Evolutionary conservation across 148 eudicot species (phyloP).

Genomic region (Rhododendron ovatum): DNA sequence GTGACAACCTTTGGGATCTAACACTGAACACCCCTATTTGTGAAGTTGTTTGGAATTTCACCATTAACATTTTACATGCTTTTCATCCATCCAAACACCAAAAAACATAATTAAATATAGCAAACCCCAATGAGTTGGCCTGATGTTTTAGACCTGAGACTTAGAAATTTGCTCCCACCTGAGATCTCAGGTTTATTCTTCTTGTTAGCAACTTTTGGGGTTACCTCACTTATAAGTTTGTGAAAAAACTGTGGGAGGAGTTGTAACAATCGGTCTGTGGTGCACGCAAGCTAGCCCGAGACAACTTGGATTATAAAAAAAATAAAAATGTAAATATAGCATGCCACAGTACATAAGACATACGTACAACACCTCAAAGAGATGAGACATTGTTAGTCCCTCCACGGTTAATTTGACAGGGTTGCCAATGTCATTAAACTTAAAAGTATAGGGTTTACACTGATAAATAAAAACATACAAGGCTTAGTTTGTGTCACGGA

Average conservation of each 20-base stretch:
- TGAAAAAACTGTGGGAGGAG: too few relatives aligned
- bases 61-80: background rate
- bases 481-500: background rate
- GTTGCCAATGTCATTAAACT: background rate
- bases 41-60: background rate
- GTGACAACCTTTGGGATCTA: background rate
- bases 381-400: background rate
- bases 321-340: too few relatives aligned
- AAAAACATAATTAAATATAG: background rate
- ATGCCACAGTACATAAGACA: background rate
- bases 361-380: background rate
- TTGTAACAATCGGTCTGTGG: too few relatives aligned
- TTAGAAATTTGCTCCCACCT: too few relatives aligned
- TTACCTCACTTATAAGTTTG: too few relatives aligned
- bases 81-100: background rate
- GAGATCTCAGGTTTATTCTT: too few relatives aligned
- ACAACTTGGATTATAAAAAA: too few relatives aligned
- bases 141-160: too few relatives aligned
- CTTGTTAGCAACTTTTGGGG: too few relatives aligned
- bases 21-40: background rate
- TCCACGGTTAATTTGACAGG: background rate
- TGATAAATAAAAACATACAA: background rate
- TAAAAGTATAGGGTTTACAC: background rate
- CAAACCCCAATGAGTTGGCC: background rate
- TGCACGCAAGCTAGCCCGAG: too few relatives aligned